These are phyloP conservation scores for Neurospora sublineolata DNA, from an alignment of 495 filamentous ascomycete genomes.

Conservation along the genomic window DNA sequence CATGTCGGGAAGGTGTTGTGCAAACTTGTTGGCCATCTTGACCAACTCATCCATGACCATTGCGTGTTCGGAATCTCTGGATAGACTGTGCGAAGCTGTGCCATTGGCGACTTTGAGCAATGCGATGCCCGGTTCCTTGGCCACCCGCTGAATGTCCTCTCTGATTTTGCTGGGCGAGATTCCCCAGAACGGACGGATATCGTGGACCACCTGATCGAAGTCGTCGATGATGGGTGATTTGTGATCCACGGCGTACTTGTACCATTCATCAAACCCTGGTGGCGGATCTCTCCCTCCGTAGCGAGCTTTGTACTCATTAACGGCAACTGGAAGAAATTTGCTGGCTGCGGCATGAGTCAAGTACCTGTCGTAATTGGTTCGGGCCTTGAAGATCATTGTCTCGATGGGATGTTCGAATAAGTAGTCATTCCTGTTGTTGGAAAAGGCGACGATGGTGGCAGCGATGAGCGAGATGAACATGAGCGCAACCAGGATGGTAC, in stretches of 20 bases:
- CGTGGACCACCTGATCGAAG: constrained; percentile 59
- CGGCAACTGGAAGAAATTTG: constrained; percentile 41
- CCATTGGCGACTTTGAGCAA: constrained; percentile 38
- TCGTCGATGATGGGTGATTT: constrained; percentile 61
- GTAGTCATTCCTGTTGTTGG: constrained; percentile 7
- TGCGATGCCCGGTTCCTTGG: constrained; percentile 26
- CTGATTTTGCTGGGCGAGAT: constrained; percentile 51
- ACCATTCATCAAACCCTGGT: constrained; percentile 61
- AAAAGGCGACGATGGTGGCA: constrained; percentile 19
- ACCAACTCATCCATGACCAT: constrained; percentile 49
- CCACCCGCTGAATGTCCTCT: constrained; percentile 21
- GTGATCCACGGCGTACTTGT: constrained; percentile 51
- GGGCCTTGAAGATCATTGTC: constrained; percentile 39
- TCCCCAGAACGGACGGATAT: constrained; percentile 65
- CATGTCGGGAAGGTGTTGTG: constrained; percentile 65
- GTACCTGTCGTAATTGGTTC: constrained; percentile 35
- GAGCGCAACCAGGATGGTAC: constrained; percentile 24
- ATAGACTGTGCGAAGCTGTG: constrained; percentile 33
- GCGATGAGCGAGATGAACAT: constrained; percentile 19
- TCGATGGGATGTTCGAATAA: constrained; percentile 35
- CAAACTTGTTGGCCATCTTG: constrained; percentile 55
- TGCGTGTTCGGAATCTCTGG: constrained; percentile 35
- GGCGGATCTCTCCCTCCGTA: constrained; percentile 48
- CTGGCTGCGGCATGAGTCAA: constrained; percentile 34
- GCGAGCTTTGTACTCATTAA: constrained; percentile 46